Evolutionary conservation across 306 rosid species (phyloP).

Genomic region (Quercus glauca): DNA sequence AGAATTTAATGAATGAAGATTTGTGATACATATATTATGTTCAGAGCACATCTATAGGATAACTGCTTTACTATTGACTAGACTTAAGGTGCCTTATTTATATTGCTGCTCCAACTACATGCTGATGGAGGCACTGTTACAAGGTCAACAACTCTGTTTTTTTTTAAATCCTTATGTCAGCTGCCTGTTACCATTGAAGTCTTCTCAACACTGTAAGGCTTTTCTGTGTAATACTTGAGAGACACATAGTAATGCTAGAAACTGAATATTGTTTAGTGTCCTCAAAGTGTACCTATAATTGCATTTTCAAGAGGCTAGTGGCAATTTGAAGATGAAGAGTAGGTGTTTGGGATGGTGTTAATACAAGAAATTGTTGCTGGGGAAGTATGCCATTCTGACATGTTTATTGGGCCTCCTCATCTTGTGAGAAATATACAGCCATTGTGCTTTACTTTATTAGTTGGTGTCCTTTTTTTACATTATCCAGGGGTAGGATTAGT

Average conservation of each 20-base stretch:
- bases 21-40: not conserved
- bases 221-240: not conserved
- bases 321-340: not conserved
- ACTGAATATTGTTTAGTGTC: not conserved
- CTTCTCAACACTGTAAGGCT: not conserved
- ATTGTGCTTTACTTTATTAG: not conserved
- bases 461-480: not conserved
- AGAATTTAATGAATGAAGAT: not conserved
- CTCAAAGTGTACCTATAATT: not conserved
- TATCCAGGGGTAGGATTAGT: not conserved
- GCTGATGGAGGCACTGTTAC: conserved; percentile 4
- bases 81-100: not conserved
- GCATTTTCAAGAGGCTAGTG: not conserved
- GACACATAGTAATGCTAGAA: not conserved
- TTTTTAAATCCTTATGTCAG: not conserved
- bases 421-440: conserved; percentile 4
- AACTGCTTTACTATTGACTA: not conserved
- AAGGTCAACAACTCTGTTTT: not conserved
- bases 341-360: not conserved
- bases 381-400: not conserved
- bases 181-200: conserved; percentile 6
- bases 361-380: not conserved
- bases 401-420: conserved; percentile 5
- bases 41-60: not conserved
- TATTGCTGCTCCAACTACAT: not conserved